These are phyloP conservation scores for Phytophthora constricta DNA, from an alignment of 352 stramenopile genomes.

Conservation along the genomic window DNA sequence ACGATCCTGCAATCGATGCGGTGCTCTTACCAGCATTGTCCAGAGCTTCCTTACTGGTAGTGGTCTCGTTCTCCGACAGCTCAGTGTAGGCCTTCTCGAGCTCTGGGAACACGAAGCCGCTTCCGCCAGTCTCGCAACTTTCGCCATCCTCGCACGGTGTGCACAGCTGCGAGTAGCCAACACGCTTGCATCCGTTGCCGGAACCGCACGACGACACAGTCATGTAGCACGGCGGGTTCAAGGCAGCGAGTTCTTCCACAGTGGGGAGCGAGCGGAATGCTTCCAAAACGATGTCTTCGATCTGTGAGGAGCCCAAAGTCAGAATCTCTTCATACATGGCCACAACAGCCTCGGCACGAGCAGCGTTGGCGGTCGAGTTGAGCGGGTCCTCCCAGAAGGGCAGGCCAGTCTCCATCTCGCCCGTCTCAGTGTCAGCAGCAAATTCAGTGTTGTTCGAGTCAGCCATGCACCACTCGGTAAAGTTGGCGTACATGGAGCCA, in stretches of 20 bases:
- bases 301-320: constrained; percentile 48
- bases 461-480: constrained; percentile 70
- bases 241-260: constrained; percentile 43
- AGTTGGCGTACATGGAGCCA: constrained; percentile 60
- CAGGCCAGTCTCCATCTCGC: constrained; percentile 49
- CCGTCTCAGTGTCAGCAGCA: constrained; percentile 36
- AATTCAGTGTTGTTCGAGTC: constrained; percentile 71
- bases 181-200: constrained; percentile 68
- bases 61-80: constrained; percentile 52
- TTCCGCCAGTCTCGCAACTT: constrained; percentile 46
- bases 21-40: constrained; percentile 3
- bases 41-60: constrained; percentile 22
- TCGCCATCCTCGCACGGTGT: constrained; percentile 50
- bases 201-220: constrained; percentile 57
- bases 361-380: constrained; percentile 57
- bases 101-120: constrained; percentile 64
- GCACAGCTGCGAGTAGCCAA: constrained; percentile 79
- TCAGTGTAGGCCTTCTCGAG: constrained; percentile 61
- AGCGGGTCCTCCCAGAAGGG: constrained; percentile 74
- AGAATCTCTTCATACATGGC: constrained; percentile 59
- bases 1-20: constrained; percentile 1
- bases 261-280: constrained; percentile 61
- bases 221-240: constrained; percentile 79
- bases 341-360: constrained; percentile 55
- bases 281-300: constrained; percentile 38